Base-by-base conservation (phyloP, 1,284 basidiomycete genomes). In the Sanghuangporus weigelae region DNA sequence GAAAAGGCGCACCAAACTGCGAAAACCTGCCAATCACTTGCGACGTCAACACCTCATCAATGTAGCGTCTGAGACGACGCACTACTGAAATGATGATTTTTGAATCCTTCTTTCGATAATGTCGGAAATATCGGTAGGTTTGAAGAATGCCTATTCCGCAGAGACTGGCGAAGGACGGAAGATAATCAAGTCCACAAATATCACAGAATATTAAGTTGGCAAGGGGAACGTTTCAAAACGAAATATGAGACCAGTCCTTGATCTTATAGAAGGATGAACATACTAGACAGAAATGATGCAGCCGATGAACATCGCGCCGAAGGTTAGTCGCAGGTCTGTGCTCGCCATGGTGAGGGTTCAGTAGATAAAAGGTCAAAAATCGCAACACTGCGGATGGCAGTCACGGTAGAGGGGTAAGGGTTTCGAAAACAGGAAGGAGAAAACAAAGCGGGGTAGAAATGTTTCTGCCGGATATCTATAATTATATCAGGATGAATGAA, bases 221-320 rank as follows among this genome's bases (percentile, higher is more conserved):
- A 44, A 44, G 42, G 12, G 14, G 42, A 44, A 44, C 19, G 42
- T 44, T 12, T 44, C 42, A 3, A 44, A 19, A 44, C 14, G 3
- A 14, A 14, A 44, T 44, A 12, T 44, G 3, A 44, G 3, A 3
- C 4, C 42, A 21, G 48, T 21, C 2, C 19, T 48, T 19, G 12
- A 12, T 51, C 26, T 2, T 19, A n/a, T 7, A 35, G 42, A 40
- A 54, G 39, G 58, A 51, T 14, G 50, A 36, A 53, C 35, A 38
- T 57, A 65, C 64, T 56, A 62, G 16, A 65, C 64, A 7, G 64
- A 65, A n/a, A 65, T 65, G n/a, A 62, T n/a, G 44, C 50, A 54
- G 14, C 64, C 64, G n/a, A 65, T 62, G 60, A 62, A 56, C 64
- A 65, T 65, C 10, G 64, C 60, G 10, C 64, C 64, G 40, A 62